Evolutionary conservation across 2,329 filamentous ascomycete genomes (phyloP).

Genomic region (Ceratocystis huliohia): DNA sequence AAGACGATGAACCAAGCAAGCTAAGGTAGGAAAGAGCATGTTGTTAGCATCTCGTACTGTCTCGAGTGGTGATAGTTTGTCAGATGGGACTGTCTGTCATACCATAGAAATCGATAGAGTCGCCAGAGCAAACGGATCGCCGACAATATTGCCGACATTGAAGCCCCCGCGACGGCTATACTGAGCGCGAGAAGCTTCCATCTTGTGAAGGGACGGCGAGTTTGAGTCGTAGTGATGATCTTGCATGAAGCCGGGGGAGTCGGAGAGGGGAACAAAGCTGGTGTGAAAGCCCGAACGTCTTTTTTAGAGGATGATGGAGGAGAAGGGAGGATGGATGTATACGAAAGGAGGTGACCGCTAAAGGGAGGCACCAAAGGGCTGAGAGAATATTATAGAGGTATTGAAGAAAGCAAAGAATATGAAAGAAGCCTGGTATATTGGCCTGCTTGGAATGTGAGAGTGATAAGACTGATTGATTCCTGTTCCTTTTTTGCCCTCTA

Average conservation of each 20-base stretch:
- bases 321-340: background rate
- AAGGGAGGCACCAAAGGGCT: background rate
- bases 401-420: background rate
- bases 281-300: too few relatives aligned
- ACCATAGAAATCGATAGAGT: constrained; percentile 87
- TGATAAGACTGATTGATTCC: background rate
- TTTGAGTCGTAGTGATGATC: constrained; percentile 54
- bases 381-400: background rate
- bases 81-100: constrained; percentile 30
- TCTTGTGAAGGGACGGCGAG: constrained; percentile 67
- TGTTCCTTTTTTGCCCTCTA: background rate
- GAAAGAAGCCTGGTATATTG: background rate
- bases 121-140: constrained; percentile 89
- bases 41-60: background rate
- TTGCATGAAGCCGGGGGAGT: constrained; percentile 42
- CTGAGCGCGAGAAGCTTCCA: constrained; percentile 53
- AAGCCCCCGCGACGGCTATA: constrained; percentile 50
- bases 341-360: background rate
- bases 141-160: constrained; percentile 77
- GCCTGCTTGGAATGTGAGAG: background rate
- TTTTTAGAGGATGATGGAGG: background rate
- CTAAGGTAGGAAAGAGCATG: constrained; percentile 36
- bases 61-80: background rate
- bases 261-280: background rate
- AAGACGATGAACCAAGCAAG: constrained; percentile 93